Conservation (phyloP, 805 yeast genomes). For the Saturnispora quitensis region DNA sequence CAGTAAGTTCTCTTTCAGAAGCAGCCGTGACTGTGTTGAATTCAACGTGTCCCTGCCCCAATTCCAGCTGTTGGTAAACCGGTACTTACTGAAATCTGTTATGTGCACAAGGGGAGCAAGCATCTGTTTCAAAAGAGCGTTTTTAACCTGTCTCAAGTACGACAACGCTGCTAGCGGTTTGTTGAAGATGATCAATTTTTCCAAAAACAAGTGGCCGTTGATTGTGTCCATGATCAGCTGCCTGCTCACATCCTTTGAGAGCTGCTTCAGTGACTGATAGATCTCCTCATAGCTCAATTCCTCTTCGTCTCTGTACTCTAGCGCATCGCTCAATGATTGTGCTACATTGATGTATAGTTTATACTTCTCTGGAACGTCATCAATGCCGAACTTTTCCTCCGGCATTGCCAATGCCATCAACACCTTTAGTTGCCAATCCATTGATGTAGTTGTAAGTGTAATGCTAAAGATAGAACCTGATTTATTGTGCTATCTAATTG, state of each 20-base stretch:
- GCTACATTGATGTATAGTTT: not conserved
- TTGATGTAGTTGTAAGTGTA: not conserved
- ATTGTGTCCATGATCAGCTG: slow-evolving; percentile 1
- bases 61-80: slow-evolving; percentile 1
- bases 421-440: slow-evolving; percentile 6
- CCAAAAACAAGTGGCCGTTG: slow-evolving; percentile 7
- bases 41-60: slow-evolving; percentile 1
- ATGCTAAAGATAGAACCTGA: not conserved
- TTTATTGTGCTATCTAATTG: not conserved
- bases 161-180: not conserved
- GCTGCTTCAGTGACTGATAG: not conserved
- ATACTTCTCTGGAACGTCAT: slow-evolving; percentile 1
- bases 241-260: not conserved
- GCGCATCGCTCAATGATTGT: not conserved
- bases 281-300: not conserved
- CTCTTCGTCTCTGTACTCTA: not conserved
- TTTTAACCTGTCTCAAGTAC: not conserved
- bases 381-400: not conserved
- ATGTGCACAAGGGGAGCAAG: slow-evolving; percentile 2
- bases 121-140: not conserved
- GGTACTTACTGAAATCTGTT: not conserved
- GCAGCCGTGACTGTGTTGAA: slow-evolving; percentile 27
- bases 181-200: slow-evolving; percentile 1
- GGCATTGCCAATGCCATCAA: slow-evolving; percentile 1
- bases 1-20: slow-evolving; percentile 35